Evolutionary conservation across 306 rosid species (phyloP), one percentile per base, ranked within the genome.

Genomic region (Rubus parviflorus): DNA sequence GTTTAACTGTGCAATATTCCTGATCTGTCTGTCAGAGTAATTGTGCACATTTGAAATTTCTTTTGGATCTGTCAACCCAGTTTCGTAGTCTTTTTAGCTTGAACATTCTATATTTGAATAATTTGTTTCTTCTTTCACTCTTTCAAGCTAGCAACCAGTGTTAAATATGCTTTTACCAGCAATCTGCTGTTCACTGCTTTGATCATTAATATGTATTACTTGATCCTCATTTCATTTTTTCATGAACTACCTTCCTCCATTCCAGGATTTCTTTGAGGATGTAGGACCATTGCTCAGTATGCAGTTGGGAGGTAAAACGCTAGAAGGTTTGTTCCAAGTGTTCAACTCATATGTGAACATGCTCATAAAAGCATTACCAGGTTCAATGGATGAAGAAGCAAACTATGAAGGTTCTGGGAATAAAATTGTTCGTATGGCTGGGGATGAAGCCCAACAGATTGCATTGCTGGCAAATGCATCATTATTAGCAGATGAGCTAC

Each of bases 401-500:
- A 86, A 74, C 81, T 88, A 83, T 88, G 99, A 89, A 75, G 93
- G 87, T 79, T 83, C 96, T 68, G 92, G 90, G 70, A 96, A 88
- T 85, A 92, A 89, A 84, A 88, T 91, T 72, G 97, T 96, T 41
- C 87, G 92, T 45, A 79, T 96, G 90, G 98, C 99, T 77, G 99
- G 91, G 83, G 90, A 91, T 51, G 99, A 96, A 85, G 81, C 86
- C 64, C 99, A 96, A 86, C 99, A 96, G 84, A 91, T 96, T 79
- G 97, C 98, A n/a, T 88, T 96, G 83, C 93, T 93, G 62, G 99
- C 99, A 58, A 96, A 96, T 91, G 97, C 97, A 76, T 96, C 98
- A 70, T 85, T 96, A 72, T 82, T 96, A 80, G 90, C 99, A 1
- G 98, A 96, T 71, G 99, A 93, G 80, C 89, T 96, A 46, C 94